These are phyloP conservation scores for Cladosporium sphaerospermum DNA, from an alignment of 2,329 filamentous ascomycete species.

Conservation along the genomic window DNA sequence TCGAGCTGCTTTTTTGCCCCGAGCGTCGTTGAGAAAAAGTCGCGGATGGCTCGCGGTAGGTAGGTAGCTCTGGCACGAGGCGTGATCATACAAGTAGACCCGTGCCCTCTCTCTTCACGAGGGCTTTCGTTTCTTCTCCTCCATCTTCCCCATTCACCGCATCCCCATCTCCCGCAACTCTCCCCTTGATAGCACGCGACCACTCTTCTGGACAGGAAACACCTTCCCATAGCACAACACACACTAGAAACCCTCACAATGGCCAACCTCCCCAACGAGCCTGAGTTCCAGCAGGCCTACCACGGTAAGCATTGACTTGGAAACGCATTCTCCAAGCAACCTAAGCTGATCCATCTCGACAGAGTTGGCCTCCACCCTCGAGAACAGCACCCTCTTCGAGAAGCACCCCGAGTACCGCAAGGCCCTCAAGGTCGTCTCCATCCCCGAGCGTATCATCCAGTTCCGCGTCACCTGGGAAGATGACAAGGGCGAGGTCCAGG, in stretches of 20 bases:
- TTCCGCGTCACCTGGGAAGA: slow-evolving; percentile 98
- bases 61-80: neutral
- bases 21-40: slow-evolving; percentile 2
- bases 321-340: neutral
- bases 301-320: slow-evolving; percentile 56
- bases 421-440: slow-evolving; percentile 77
- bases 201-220: neutral
- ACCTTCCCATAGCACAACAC: neutral
- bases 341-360: slow-evolving; percentile 17
- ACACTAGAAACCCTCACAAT: slow-evolving; percentile 10
- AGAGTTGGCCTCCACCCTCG: slow-evolving; percentile 94
- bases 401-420: slow-evolving; percentile 92
- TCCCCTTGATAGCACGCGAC: slow-evolving; percentile 14
- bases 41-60: neutral
- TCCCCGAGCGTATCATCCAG: slow-evolving; percentile 93
- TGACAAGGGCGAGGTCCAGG: slow-evolving; percentile 79
- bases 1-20: slow-evolving; percentile 7
- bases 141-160: neutral
- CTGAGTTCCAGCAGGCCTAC: slow-evolving; percentile 98
- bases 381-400: slow-evolving; percentile 86
- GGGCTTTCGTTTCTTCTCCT: neutral
- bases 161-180: slow-evolving; percentile 2
- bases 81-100: slow-evolving; percentile 4
- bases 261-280: slow-evolving; percentile 58
- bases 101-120: neutral